phyloP scores from a whole-genome alignment of 768 basidiomycete genomes.

The Cyclocybe aegerita region DNA sequence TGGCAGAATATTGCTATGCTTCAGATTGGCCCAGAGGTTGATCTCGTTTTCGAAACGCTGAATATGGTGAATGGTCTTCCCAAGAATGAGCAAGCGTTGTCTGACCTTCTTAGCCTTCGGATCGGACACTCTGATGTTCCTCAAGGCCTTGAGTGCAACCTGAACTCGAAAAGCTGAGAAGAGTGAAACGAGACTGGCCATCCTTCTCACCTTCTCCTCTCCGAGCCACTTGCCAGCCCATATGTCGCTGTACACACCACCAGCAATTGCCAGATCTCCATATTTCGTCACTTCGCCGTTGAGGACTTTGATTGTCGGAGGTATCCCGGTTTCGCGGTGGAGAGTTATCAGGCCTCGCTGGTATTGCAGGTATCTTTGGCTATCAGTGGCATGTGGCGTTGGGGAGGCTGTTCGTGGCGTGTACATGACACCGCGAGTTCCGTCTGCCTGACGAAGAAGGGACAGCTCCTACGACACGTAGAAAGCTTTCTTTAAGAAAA shows the following conservation, averaged over 20 bases:
- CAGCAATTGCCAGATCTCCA: slow-evolving; percentile 41
- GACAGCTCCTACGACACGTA: slow-evolving; percentile 26
- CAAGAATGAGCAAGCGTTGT: neutral
- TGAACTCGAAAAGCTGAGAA: slow-evolving; percentile 17
- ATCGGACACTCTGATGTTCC: slow-evolving; percentile 44
- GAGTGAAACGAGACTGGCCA: neutral
- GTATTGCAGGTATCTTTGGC: slow-evolving; percentile 38
- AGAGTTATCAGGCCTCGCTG: slow-evolving; percentile 46
- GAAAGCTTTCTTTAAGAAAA: slow-evolving; percentile 1
- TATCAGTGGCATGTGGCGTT: slow-evolving; percentile 18
- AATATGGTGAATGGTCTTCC: slow-evolving; percentile 1
- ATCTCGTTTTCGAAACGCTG: slow-evolving; percentile 62
- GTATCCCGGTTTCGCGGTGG: slow-evolving; percentile 50
- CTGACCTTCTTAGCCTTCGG: slow-evolving; percentile 40
- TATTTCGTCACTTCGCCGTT: slow-evolving; percentile 48
- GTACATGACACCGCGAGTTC: neutral
- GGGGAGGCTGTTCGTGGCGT: slow-evolving; percentile 18
- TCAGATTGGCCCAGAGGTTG: slow-evolving; percentile 49
- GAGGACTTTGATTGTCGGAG: slow-evolving; percentile 51
- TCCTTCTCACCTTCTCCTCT: slow-evolving; percentile 42
- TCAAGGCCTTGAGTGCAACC: slow-evolving; percentile 60
- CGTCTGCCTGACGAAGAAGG: slow-evolving; percentile 17
- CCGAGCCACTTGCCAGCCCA: slow-evolving; percentile 55
- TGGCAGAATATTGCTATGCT: slow-evolving; percentile 51
- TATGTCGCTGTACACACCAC: slow-evolving; percentile 55